Conservation (phyloP, 768 basidiomycete genomes). For the Podaxis sp. region DNA sequence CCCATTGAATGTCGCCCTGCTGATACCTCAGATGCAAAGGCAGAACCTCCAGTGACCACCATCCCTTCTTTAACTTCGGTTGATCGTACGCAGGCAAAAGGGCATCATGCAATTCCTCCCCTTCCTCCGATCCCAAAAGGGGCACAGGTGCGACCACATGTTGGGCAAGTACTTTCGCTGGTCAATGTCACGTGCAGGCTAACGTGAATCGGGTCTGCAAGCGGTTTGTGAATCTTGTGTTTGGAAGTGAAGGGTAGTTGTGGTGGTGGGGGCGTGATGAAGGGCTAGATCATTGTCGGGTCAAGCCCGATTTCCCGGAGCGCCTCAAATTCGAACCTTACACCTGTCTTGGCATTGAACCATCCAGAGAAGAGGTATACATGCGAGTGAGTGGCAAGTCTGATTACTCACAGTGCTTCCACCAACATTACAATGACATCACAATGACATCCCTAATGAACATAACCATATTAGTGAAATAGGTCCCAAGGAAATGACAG, state of each 20-base stretch:
- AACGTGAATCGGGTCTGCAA: conserved; percentile 21
- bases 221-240: conserved; percentile 22
- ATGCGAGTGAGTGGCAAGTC: conserved; percentile 42
- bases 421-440: conserved; percentile 54
- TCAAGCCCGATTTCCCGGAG: conserved; percentile 49
- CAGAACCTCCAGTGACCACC: conserved; percentile 70
- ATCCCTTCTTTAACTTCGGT: conserved; percentile 36
- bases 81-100: conserved; percentile 57
- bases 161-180: conserved; percentile 13
- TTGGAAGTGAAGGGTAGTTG: conserved; percentile 19
- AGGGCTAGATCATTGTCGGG: conserved; percentile 39
- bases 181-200: conserved; percentile 17
- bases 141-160: conserved; percentile 10
- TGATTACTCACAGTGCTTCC: conserved; percentile 52
- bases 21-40: conserved; percentile 40
- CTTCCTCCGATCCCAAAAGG: conserved; percentile 43
- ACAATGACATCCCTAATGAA: conserved; percentile 40
- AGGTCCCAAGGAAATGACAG: background rate
- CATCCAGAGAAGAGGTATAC: conserved; percentile 67
- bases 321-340: conserved; percentile 49
- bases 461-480: background rate
- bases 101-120: conserved; percentile 60
- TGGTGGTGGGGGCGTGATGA: conserved; percentile 32
- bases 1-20: conserved; percentile 32
- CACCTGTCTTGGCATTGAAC: conserved; percentile 56